phyloP scores from a whole-genome alignment of 495 filamentous ascomycete species.

The Xylaria castorea region DNA sequence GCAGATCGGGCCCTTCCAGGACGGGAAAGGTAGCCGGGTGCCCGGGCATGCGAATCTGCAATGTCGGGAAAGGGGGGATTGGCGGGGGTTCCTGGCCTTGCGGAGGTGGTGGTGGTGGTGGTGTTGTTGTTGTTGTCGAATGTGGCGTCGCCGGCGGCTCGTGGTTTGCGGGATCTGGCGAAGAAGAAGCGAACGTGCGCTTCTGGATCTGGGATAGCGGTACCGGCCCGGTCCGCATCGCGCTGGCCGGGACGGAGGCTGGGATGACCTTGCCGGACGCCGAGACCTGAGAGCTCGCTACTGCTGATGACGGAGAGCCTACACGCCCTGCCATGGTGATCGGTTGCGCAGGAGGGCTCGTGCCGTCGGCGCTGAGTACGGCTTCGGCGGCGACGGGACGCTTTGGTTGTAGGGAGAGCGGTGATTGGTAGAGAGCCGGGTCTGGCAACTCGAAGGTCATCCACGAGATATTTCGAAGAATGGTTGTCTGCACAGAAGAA shows the following conservation, averaged over 20 bases:
- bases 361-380: slow-evolving; percentile 4
- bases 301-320: neutral
- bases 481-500: neutral
- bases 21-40: slow-evolving; percentile 31
- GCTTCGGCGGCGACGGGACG: slow-evolving; percentile 15
- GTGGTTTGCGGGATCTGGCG: neutral
- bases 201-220: slow-evolving; percentile 25
- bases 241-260: slow-evolving; percentile 28
- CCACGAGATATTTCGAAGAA: slow-evolving; percentile 33
- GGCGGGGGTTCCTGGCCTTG: neutral
- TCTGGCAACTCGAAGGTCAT: slow-evolving; percentile 39
- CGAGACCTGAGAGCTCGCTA: slow-evolving; percentile 25
- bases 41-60: slow-evolving; percentile 31
- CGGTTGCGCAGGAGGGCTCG: neutral
- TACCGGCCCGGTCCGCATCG: neutral
- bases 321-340: slow-evolving; percentile 10
- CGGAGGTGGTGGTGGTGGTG: neutral
- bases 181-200: neutral
- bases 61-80: slow-evolving; percentile 18
- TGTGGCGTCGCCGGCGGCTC: neutral
- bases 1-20: neutral
- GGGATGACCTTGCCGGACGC: slow-evolving; percentile 30
- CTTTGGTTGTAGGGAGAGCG: neutral
- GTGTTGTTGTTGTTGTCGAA: too few relatives aligned
- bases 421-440: slow-evolving; percentile 30